phyloP scores from a whole-genome alignment of 1,284 basidiomycete genomes.

The Fistulinella cinereoalba region DNA sequence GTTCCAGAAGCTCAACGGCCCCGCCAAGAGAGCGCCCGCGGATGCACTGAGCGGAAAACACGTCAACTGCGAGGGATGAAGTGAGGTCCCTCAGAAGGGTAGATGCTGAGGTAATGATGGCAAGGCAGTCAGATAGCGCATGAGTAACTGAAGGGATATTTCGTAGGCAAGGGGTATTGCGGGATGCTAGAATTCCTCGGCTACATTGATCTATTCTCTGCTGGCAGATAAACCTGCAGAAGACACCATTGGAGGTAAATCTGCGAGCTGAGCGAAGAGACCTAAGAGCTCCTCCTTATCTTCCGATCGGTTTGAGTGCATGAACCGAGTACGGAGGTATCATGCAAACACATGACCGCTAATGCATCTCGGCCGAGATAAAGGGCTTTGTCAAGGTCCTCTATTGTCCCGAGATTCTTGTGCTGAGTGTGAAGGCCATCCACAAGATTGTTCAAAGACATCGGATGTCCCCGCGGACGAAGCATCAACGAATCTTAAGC shows the following conservation, averaged over 20 bases:
- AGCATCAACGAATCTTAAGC: background rate
- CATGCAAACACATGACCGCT: background rate
- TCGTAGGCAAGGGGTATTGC: background rate
- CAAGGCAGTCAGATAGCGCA: background rate
- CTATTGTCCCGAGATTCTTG: background rate
- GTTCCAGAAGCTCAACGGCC: background rate
- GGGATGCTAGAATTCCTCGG: background rate
- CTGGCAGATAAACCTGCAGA: background rate
- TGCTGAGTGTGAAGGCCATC: background rate
- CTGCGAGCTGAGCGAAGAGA: background rate
- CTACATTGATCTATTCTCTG: background rate
- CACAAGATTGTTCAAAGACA: background rate
- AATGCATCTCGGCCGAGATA: background rate
- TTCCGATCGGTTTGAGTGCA: background rate
- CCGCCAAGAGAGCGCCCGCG: background rate
- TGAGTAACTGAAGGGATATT: background rate
- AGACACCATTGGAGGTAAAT: background rate
- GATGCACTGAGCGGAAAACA: background rate
- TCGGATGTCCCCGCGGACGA: background rate
- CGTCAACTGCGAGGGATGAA: background rate
- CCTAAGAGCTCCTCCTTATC: background rate
- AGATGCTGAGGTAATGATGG: background rate
- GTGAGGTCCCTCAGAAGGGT: background rate
- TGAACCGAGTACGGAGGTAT: background rate
- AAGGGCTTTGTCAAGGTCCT: background rate